A percentile compares a stretch with the other conserved stretches of the same genome.
Evolutionary conservation across 495 filamentous ascomycete species (phyloP).

Genomic region (Aspergillus sparsus): DNA sequence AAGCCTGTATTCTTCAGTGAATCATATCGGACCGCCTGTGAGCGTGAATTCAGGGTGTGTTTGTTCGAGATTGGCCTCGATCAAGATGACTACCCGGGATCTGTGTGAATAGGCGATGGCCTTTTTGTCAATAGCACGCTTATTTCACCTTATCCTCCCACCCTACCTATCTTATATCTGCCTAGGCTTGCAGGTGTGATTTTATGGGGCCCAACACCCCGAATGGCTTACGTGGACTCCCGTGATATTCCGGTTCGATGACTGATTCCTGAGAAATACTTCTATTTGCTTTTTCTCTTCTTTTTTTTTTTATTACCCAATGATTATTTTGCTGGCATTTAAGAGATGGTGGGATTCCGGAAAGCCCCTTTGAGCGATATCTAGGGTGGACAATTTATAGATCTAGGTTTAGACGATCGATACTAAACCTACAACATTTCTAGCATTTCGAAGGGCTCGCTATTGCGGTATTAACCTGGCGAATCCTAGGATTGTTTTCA

Average conservation of each 20-base stretch:
- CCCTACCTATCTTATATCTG: no score
- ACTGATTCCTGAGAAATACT: constrained; percentile 15
- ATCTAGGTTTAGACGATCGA: neutral
- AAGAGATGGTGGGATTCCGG: neutral
- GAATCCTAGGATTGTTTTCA: neutral
- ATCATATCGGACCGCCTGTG: neutral
- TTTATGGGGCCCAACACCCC: no score
- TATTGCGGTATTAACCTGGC: neutral
- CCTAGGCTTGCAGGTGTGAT: no score
- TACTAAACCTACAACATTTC: neutral
- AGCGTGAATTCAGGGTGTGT: no score
- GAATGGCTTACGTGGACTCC: neutral
- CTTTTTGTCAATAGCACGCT: no score
- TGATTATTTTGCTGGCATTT: constrained; percentile 7
- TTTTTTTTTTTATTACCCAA: constrained; percentile 12
- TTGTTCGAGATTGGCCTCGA: no score
- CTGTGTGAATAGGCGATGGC: no score
- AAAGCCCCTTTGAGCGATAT: neutral
- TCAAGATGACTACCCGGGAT: no score
- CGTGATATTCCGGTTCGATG: constrained; percentile 12
- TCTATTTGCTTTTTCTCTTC: constrained; percentile 17
- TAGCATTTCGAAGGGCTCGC: neutral
- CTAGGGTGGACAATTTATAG: neutral
- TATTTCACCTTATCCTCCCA: no score
- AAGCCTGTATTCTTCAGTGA: neutral